Conservation (phyloP, 352 stramenopile genomes). For the Pythium rhizo-oryzae region DNA sequence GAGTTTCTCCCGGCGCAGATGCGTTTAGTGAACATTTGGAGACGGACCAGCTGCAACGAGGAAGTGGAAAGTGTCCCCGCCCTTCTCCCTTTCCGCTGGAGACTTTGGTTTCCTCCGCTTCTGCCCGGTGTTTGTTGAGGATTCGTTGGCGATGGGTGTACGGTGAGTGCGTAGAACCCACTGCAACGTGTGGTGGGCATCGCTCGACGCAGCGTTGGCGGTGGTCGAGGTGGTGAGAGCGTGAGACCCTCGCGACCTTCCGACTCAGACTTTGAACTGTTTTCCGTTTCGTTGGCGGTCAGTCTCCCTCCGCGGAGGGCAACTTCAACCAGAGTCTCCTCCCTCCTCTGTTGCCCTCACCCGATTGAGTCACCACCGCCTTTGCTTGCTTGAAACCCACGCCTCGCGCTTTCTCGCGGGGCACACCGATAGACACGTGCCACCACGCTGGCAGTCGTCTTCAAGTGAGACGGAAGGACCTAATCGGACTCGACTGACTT, state of each 20-base stretch:
- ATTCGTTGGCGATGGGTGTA: slow-evolving; percentile 14
- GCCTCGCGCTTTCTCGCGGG: no score
- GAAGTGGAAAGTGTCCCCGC: not conserved
- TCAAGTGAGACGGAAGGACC: no score
- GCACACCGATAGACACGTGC: no score
- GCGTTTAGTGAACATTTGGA: not conserved
- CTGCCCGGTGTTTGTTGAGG: not conserved
- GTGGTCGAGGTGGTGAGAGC: not conserved
- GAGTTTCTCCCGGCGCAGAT: not conserved
- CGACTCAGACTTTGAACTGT: not conserved
- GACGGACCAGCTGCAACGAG: not conserved
- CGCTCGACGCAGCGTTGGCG: not conserved
- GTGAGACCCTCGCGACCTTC: not conserved
- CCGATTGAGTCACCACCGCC: no score
- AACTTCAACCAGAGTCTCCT: slow-evolving; percentile 20
- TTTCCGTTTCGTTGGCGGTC: not conserved
- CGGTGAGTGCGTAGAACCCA: slow-evolving; percentile 13
- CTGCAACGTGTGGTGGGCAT: not conserved
- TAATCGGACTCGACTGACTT: no score
- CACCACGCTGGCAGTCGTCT: no score
- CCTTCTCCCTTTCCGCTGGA: not conserved
- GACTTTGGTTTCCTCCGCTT: not conserved
- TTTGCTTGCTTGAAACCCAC: no score
- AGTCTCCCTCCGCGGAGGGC: not conserved
- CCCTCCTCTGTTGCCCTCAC: not conserved